These are phyloP conservation scores for Aureobasidium sp. DNA, from an alignment of 2,329 filamentous ascomycete genomes.

Conservation along the genomic window DNA sequence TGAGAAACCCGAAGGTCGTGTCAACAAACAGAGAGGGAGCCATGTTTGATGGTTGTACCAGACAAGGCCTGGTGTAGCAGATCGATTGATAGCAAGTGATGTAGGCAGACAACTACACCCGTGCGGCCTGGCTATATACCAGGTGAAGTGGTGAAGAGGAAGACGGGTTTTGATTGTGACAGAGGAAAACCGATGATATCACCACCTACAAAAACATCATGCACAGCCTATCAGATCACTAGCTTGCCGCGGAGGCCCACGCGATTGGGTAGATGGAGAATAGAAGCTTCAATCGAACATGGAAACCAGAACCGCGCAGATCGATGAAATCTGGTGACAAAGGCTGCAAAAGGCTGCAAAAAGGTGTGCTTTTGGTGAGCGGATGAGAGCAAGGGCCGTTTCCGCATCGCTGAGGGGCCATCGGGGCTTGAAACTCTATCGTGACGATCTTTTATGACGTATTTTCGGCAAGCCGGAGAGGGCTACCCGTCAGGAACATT, in stretches of 20 bases:
- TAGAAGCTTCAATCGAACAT: not conserved
- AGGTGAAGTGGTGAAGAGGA: not conserved
- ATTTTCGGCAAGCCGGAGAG: not conserved
- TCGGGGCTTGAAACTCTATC: not conserved
- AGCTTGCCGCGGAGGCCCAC: not conserved
- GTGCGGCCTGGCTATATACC: slow-evolving; percentile 2
- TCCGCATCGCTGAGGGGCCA: not conserved
- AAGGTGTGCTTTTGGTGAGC: not conserved
- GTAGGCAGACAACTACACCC: not conserved
- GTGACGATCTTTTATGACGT: not conserved
- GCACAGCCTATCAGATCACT: not conserved
- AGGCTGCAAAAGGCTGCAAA: not conserved
- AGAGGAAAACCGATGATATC: not conserved
- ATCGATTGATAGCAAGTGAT: not conserved
- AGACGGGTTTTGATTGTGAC: not conserved
- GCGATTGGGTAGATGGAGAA: not conserved
- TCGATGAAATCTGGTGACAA: not conserved
- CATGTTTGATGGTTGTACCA: not conserved
- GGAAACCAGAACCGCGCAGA: slow-evolving; percentile 6
- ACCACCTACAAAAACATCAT: not conserved
- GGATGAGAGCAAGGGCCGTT: not conserved
- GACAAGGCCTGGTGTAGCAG: not conserved
- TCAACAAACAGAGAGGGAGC: slow-evolving; percentile 7
- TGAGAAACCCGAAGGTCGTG: slow-evolving; percentile 14
- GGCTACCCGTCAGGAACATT: not conserved